Conservation (phyloP, 2,329 filamentous ascomycete species). For the Alternaria gaisen region DNA sequence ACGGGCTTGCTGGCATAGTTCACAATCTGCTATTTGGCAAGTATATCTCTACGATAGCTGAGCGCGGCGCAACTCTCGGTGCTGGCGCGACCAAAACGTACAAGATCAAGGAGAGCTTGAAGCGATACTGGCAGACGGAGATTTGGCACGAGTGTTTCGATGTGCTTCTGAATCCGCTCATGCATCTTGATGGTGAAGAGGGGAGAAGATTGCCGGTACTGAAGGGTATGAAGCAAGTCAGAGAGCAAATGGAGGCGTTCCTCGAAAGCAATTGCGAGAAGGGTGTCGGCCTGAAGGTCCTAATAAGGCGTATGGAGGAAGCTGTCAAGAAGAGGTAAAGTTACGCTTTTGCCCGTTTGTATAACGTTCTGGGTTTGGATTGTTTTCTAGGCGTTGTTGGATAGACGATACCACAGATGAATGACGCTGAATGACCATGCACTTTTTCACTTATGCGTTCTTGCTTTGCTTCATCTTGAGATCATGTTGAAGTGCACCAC, state of each 20-base stretch:
- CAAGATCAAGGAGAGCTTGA: slow-evolving; percentile 81
- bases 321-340: slow-evolving; percentile 63
- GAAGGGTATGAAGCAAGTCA: slow-evolving; percentile 71
- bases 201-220: slow-evolving; percentile 75
- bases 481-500: slow-evolving; percentile 14
- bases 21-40: slow-evolving; percentile 92
- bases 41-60: slow-evolving; percentile 81
- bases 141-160: slow-evolving; percentile 88
- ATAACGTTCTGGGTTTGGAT: slow-evolving; percentile 16
- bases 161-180: slow-evolving; percentile 81
- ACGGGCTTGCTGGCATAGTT: slow-evolving; percentile 86
- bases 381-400: background rate
- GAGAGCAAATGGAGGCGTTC: slow-evolving; percentile 86
- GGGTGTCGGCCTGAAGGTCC: slow-evolving; percentile 67
- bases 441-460: background rate
- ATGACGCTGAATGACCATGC: slow-evolving; percentile 1
- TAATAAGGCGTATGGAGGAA: slow-evolving; percentile 71
- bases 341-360: background rate
- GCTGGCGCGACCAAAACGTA: slow-evolving; percentile 72
- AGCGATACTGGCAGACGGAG: slow-evolving; percentile 96
- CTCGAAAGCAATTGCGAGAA: slow-evolving; percentile 82
- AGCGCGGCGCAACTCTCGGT: slow-evolving; percentile 62
- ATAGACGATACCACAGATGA: slow-evolving; percentile 5
- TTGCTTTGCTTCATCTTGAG: background rate
- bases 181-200: slow-evolving; percentile 71